phyloP scores from a whole-genome alignment of 1,139 yeast species.

The Spathaspora sp. region DNA sequence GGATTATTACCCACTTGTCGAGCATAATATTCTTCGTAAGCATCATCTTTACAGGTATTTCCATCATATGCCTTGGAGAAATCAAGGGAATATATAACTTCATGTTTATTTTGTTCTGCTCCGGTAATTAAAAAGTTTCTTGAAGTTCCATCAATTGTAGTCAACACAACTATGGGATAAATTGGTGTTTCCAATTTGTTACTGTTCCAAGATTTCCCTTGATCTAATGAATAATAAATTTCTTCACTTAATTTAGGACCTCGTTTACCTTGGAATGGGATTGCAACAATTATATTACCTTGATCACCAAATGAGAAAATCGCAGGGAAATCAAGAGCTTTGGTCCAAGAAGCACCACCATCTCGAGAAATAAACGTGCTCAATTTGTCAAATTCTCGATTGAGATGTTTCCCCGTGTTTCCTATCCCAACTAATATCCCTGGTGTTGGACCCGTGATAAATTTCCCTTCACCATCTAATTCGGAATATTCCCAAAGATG shows the following conservation, averaged over 20 bases:
- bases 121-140: slow-evolving; percentile 60
- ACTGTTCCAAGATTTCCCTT: slow-evolving; percentile 66
- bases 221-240: slow-evolving; percentile 68
- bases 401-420: slow-evolving; percentile 40
- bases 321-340: slow-evolving; percentile 55
- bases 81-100: slow-evolving; percentile 51
- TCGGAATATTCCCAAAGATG: slow-evolving; percentile 53
- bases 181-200: slow-evolving; percentile 49
- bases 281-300: slow-evolving; percentile 73
- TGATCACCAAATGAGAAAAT: slow-evolving; percentile 72
- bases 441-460: slow-evolving; percentile 67
- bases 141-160: slow-evolving; percentile 77
- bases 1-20: slow-evolving; percentile 47
- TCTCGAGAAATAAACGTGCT: slow-evolving; percentile 70
- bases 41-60: slow-evolving; percentile 49
- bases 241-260: slow-evolving; percentile 19
- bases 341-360: slow-evolving; percentile 74
- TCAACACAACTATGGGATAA: slow-evolving; percentile 47
- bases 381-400: slow-evolving; percentile 23
- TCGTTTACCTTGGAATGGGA: slow-evolving; percentile 38
- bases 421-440: slow-evolving; percentile 70
- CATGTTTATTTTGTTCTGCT: slow-evolving; percentile 24
- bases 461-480: slow-evolving; percentile 54
- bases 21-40: slow-evolving; percentile 71
- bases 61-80: slow-evolving; percentile 59